These are phyloP conservation scores for Peniophora sp. DNA, from an alignment of 1,284 basidiomycete species.

Conservation along the genomic window DNA sequence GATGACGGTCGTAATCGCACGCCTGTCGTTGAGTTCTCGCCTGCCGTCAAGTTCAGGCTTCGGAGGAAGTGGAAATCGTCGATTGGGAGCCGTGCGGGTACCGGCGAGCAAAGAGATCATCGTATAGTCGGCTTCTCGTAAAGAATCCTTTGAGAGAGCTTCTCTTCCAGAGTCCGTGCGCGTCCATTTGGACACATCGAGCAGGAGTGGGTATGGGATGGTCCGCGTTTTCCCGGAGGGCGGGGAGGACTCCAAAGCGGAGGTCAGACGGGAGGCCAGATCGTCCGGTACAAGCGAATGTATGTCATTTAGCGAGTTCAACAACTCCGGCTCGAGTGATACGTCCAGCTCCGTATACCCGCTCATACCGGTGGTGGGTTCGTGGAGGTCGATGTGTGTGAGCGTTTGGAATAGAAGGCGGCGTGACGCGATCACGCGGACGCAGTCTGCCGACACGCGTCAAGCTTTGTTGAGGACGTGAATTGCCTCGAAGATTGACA, in stretches of 20 bases:
- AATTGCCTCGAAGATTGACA: not conserved
- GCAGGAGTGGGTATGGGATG: conserved; percentile 55
- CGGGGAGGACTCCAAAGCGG: conserved; percentile 5
- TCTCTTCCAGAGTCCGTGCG: conserved; percentile 39
- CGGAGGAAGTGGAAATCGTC: conserved; percentile 42
- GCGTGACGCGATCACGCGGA: not conserved
- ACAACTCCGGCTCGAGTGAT: conserved; percentile 61
- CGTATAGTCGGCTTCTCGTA: conserved; percentile 48
- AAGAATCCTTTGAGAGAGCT: conserved; percentile 32
- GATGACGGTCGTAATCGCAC: conserved; percentile 57
- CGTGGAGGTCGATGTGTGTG: not conserved
- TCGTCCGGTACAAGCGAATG: conserved; percentile 34
- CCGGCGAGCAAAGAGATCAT: conserved; percentile 75
- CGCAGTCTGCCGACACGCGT: not conserved
- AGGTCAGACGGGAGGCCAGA: conserved; percentile 32
- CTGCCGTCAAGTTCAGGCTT: conserved; percentile 32
- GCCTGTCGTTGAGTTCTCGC: conserved; percentile 43
- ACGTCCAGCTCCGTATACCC: conserved; percentile 34
- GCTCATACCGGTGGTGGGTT: conserved; percentile 5
- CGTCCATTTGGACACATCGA: conserved; percentile 59
- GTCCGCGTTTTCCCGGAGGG: conserved; percentile 16
- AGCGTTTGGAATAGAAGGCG: not conserved
- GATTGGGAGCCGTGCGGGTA: conserved; percentile 62
- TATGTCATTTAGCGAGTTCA: conserved; percentile 38
- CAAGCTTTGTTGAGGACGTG: not conserved